Evolutionary conservation across 257 asterid genomes (phyloP), one percentile per base, ranked within the genome.

Genomic region (Nicotiana paniculata): DNA sequence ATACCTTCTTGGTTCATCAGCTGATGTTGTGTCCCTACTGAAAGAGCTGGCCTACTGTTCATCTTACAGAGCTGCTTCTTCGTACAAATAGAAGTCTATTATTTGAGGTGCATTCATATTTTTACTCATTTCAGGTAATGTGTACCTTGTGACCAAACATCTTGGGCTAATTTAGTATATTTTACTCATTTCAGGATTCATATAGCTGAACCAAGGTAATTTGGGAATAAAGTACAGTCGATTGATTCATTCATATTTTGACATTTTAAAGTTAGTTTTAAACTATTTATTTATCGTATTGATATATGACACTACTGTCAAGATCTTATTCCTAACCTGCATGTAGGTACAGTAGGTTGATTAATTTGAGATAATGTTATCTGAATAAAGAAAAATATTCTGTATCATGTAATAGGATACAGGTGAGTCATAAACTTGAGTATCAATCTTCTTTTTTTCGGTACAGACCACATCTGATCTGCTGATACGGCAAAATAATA

Each of bases 1-100:
- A 59, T 95, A 95, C 85, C 97, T 95, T 67, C 85, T 95, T 67
- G 93, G 90, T 28, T 92, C 98, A 28, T 87, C 97, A 8, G 89
- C 90, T 55, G 98, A 95, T 81, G 98, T 95, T 5, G 93, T 93
- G 4, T 84, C 93, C 35, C 88, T 95, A 83, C 76, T 93, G 65
- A 93, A 84, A 78, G 94, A 93, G 79, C 88, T 95, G 28, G 80
- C 63, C 80, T 6, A 51, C 58, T 46, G 16, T 48, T 74, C 79
- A 74, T 74, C 79, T 24, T 48, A 21, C 43, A 21, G 69, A 6
- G 28, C 72, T 61, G 54, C 58, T 58, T 64, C 85, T 30, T 53
- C 33, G 28, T 32, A 48, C 63, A 75, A 8, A 15, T 75, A 8
- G 63, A 75, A 26, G 63, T 28, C 63, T 51, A 51, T 11, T 75